phyloP scores from a whole-genome alignment of 2,329 filamentous ascomycete species.

The Mycogone perniciosa region DNA sequence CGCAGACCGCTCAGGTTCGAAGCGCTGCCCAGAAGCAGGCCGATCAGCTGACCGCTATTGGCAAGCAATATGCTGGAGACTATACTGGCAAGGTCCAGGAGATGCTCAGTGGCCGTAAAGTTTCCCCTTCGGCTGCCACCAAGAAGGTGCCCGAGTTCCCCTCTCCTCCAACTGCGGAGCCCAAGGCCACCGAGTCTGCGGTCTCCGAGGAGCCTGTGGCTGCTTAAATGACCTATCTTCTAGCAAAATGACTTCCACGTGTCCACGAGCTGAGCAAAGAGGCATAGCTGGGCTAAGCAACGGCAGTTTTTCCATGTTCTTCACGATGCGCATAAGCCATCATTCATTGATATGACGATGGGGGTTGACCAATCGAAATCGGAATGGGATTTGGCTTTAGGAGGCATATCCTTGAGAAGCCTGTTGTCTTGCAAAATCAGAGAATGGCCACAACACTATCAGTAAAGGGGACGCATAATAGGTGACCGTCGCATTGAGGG shows the following conservation, averaged over 20 bases:
- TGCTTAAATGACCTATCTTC: constrained; percentile 22
- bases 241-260: constrained; percentile 19
- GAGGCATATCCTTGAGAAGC: neutral
- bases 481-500: neutral
- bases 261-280: constrained; percentile 21
- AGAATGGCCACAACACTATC: neutral
- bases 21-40: constrained; percentile 58
- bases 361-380: constrained; percentile 22
- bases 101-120: constrained; percentile 47
- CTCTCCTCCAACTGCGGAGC: constrained; percentile 32
- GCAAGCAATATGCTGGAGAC: constrained; percentile 63
- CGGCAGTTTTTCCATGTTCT: constrained; percentile 23
- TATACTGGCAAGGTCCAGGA: constrained; percentile 63
- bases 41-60: constrained; percentile 53
- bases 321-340: constrained; percentile 18
- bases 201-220: constrained; percentile 25
- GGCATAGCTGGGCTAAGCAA: constrained; percentile 22
- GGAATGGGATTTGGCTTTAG: constrained; percentile 20
- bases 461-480: neutral
- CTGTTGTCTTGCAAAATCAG: neutral
- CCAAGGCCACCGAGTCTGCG: constrained; percentile 20
- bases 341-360: constrained; percentile 18
- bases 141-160: constrained; percentile 34
- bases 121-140: constrained; percentile 34
- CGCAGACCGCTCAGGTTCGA: constrained; percentile 58